Evolutionary conservation across 768 basidiomycete genomes (phyloP).

Genomic region (Suillus subalutaceus): DNA sequence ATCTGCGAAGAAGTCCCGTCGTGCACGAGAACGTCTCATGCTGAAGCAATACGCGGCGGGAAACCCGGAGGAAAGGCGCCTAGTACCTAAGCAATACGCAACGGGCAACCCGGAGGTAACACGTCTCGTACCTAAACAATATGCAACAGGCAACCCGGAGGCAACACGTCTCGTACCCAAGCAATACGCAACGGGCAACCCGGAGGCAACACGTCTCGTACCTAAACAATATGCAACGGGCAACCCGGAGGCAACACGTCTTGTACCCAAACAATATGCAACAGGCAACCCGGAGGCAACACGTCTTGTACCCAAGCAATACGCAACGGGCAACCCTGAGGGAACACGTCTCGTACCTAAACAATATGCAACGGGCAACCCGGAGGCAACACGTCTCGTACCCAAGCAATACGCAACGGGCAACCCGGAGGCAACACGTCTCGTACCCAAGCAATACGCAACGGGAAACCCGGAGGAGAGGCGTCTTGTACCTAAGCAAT

Average conservation of each 20-base stretch:
- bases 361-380: neutral
- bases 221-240: neutral
- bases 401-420: no score
- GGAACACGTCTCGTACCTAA: neutral
- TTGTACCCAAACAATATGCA: no score
- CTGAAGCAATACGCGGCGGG: neutral
- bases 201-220: fast-evolving
- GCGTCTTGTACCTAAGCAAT: neutral
- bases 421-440: no score
- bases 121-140: no score
- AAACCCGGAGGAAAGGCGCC: neutral
- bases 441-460: neutral
- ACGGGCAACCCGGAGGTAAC: no score
- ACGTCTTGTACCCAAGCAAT: no score
- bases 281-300: no score
- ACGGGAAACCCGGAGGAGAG: neutral
- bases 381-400: no score
- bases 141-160: no score
- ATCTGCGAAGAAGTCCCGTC: neutral
- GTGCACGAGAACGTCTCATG: neutral
- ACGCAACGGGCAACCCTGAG: neutral
- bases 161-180: no score
- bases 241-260: neutral
- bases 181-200: neutral
- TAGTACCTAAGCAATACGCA: neutral